Conservation (phyloP, 768 basidiomycete genomes). For the Cubamyces lactineus region DNA sequence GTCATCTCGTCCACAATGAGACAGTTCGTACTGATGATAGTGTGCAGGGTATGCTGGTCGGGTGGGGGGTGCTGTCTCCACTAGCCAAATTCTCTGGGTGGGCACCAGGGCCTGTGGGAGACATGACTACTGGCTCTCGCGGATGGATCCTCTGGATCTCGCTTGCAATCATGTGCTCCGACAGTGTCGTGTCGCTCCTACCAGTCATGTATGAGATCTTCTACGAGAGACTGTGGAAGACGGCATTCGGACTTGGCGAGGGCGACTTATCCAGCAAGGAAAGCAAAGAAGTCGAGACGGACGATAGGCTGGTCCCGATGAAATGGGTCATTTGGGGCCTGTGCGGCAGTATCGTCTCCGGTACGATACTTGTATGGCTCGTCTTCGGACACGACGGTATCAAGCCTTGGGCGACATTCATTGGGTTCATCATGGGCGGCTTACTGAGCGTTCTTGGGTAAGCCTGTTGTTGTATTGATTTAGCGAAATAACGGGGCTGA, state of each 20-base stretch:
- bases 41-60: slow-evolving; percentile 88
- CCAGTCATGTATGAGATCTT: slow-evolving; percentile 68
- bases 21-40: slow-evolving; percentile 1
- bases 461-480: neutral
- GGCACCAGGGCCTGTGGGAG: slow-evolving; percentile 92
- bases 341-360: slow-evolving; percentile 58
- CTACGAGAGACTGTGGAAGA: slow-evolving; percentile 33
- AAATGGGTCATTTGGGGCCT: slow-evolving; percentile 79
- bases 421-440: slow-evolving; percentile 83
- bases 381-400: slow-evolving; percentile 93
- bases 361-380: slow-evolving; percentile 81
- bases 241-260: slow-evolving; percentile 7
- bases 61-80: slow-evolving; percentile 94
- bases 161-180: slow-evolving; percentile 94
- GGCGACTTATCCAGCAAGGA: slow-evolving; percentile 37
- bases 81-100: slow-evolving; percentile 80
- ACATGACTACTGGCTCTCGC: slow-evolving; percentile 86
- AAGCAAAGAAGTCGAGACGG: slow-evolving; percentile 73
- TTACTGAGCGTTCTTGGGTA: slow-evolving; percentile 88
- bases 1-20: slow-evolving; percentile 17
- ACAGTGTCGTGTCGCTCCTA: slow-evolving; percentile 83
- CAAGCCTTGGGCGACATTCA: slow-evolving; percentile 90
- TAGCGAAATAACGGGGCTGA: neutral
- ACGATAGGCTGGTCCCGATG: slow-evolving; percentile 79
- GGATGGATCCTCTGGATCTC: slow-evolving; percentile 98